These are phyloP conservation scores for Phytophthora quininea DNA, from an alignment of 352 stramenopile species.

Conservation along the genomic window DNA sequence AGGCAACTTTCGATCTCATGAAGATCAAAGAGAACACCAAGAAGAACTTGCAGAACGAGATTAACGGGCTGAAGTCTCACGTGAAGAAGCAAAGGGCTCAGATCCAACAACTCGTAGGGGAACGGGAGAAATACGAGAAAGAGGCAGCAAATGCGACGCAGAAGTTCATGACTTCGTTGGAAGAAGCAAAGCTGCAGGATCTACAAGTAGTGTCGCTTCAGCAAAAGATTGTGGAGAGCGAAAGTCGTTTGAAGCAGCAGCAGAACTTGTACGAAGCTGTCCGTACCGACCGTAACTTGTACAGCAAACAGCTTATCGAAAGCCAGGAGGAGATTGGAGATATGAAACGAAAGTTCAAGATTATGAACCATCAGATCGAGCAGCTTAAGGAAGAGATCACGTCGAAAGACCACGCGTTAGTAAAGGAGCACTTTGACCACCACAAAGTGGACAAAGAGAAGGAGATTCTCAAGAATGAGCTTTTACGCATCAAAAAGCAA, in stretches of 20 bases:
- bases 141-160: slow-evolving; percentile 80
- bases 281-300: slow-evolving; percentile 92
- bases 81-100: slow-evolving; percentile 80
- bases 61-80: slow-evolving; percentile 79
- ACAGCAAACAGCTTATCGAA: slow-evolving; percentile 94
- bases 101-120: slow-evolving; percentile 86
- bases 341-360: slow-evolving; percentile 92
- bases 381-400: slow-evolving; percentile 94
- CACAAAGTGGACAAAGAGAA: slow-evolving; percentile 95
- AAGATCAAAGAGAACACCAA: slow-evolving; percentile 92
- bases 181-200: slow-evolving; percentile 83
- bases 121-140: slow-evolving; percentile 90
- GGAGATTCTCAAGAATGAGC: slow-evolving; percentile 89
- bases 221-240: slow-evolving; percentile 79
- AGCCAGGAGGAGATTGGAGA: slow-evolving; percentile 89
- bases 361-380: slow-evolving; percentile 93
- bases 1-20: slow-evolving; percentile 89
- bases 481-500: slow-evolving; percentile 92
- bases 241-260: slow-evolving; percentile 92
- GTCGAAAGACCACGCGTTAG: slow-evolving; percentile 89
- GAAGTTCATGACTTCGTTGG: slow-evolving; percentile 83
- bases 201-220: slow-evolving; percentile 74
- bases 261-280: slow-evolving; percentile 94
- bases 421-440: slow-evolving; percentile 95
- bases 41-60: slow-evolving; percentile 92